Evolutionary conservation across 345 rosid species (phyloP).

Genomic region (Erysimum cheiranthoides): DNA sequence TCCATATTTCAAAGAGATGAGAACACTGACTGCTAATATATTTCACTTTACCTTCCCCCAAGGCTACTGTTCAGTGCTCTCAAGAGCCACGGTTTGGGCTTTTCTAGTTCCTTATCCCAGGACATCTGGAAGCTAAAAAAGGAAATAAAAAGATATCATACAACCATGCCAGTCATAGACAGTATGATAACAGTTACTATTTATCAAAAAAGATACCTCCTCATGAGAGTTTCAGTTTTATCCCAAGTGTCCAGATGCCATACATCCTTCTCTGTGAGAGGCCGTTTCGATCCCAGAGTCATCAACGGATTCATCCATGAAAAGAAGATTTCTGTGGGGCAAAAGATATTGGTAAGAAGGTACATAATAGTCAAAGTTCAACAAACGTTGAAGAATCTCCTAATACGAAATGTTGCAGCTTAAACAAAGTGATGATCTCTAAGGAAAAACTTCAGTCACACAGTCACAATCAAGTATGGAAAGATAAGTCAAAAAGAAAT

Average conservation of each 20-base stretch:
- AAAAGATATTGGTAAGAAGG: slow-evolving; percentile 12
- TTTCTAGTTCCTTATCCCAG: slow-evolving; percentile 84
- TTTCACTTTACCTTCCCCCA: slow-evolving; percentile 77
- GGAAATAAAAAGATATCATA: slow-evolving; percentile 36
- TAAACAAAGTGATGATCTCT: slow-evolving; percentile 24
- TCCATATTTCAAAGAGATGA: slow-evolving; percentile 14
- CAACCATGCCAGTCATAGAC: slow-evolving; percentile 35
- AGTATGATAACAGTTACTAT: slow-evolving; percentile 22
- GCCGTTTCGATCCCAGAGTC: slow-evolving; percentile 85
- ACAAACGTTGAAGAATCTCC: slow-evolving; percentile 26
- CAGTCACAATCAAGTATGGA: slow-evolving; percentile 23
- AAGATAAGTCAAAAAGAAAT: slow-evolving; percentile 11
- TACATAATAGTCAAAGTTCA: slow-evolving; percentile 13
- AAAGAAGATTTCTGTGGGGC: slow-evolving; percentile 61
- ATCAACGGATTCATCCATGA: slow-evolving; percentile 91
- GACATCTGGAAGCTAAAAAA: slow-evolving; percentile 73
- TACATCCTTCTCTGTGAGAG: slow-evolving; percentile 90
- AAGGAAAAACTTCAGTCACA: slow-evolving; percentile 14
- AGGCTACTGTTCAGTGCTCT: slow-evolving; percentile 82
- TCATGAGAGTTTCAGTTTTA: slow-evolving; percentile 79
- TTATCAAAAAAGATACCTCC: slow-evolving; percentile 51
- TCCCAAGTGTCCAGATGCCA: slow-evolving; percentile 98
- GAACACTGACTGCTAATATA: slow-evolving; percentile 23
- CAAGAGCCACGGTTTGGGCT: slow-evolving; percentile 88
- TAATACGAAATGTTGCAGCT: slow-evolving; percentile 11